Evolutionary conservation across 2,329 filamentous ascomycete genomes (phyloP).

Genomic region (Zymoseptoria ardabiliae): DNA sequence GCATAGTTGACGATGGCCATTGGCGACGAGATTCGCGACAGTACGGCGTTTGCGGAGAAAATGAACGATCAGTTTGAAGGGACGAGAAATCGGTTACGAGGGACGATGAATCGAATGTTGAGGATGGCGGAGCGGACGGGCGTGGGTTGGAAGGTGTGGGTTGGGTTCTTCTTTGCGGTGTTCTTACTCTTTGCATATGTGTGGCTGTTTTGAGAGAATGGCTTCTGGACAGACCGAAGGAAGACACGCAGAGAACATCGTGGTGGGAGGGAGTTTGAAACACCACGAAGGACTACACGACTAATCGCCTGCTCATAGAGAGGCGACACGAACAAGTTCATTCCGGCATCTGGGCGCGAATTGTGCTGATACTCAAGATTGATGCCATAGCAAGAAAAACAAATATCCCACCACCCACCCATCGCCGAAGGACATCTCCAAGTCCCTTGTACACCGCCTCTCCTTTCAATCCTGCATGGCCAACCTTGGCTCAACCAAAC

Average conservation of each 20-base stretch:
- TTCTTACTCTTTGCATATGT: slow-evolving; percentile 82
- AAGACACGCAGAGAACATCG: neutral
- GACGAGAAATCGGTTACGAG: slow-evolving; percentile 69
- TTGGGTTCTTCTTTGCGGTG: slow-evolving; percentile 79
- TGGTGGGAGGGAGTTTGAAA: neutral
- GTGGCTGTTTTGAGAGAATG: slow-evolving; percentile 57
- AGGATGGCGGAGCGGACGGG: slow-evolving; percentile 90
- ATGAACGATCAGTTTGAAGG: slow-evolving; percentile 94
- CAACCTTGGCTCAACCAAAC: slow-evolving; percentile 3
- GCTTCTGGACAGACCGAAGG: neutral
- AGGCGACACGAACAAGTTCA: neutral
- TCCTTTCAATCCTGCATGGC: neutral
- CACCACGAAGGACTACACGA: neutral
- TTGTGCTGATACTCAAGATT: neutral
- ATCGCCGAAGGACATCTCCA: neutral
- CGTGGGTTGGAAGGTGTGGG: slow-evolving; percentile 93
- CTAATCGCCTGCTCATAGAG: neutral
- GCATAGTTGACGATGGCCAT: slow-evolving; percentile 79
- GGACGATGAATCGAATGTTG: slow-evolving; percentile 96
- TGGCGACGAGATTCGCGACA: slow-evolving; percentile 89
- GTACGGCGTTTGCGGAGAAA: slow-evolving; percentile 78
- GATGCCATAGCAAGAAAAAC: neutral
- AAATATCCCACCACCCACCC: neutral
- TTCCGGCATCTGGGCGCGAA: neutral
- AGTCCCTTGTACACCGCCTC: neutral